phyloP scores from a whole-genome alignment of 2,329 filamentous ascomycete genomes.

The Pyrenophora seminiperda region DNA sequence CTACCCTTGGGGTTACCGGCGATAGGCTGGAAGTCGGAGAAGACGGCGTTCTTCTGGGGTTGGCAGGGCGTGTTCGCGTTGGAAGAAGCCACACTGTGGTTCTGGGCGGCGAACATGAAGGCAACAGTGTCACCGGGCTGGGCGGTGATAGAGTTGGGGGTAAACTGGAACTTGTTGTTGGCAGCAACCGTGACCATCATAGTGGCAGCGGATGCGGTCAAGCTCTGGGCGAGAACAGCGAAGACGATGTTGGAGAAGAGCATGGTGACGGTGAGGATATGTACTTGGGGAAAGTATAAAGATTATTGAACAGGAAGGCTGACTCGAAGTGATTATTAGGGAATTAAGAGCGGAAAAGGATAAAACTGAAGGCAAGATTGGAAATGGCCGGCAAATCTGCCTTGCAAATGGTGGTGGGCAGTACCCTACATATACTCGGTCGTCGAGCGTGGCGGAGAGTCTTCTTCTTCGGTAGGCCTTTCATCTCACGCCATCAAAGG shows the following conservation, averaged over 20 bases:
- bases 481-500: not conserved
- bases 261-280: slow-evolving; percentile 23
- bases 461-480: slow-evolving; percentile 2
- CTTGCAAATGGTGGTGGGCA: not conserved
- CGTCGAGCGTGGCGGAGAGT: not conserved
- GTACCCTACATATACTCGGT: slow-evolving; percentile 4
- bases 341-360: not conserved
- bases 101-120: slow-evolving; percentile 36
- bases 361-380: not conserved
- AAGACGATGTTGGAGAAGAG: slow-evolving; percentile 28
- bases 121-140: slow-evolving; percentile 37
- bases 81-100: slow-evolving; percentile 37
- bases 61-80: slow-evolving; percentile 32
- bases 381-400: slow-evolving; percentile 15
- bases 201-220: slow-evolving; percentile 33
- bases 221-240: slow-evolving; percentile 31
- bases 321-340: not conserved
- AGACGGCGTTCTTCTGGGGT: no score
- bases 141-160: slow-evolving; percentile 33
- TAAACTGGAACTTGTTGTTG: slow-evolving; percentile 40
- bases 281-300: not conserved
- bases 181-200: slow-evolving; percentile 40
- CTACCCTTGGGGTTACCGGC: slow-evolving; percentile 16
- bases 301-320: not conserved
- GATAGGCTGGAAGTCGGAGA: slow-evolving; percentile 9